A percentile compares a stretch with the other conserved stretches of the same genome.
These are phyloP conservation scores for Agrocybe chaxingu DNA, from an alignment of 768 basidiomycete species.

Conservation along the genomic window DNA sequence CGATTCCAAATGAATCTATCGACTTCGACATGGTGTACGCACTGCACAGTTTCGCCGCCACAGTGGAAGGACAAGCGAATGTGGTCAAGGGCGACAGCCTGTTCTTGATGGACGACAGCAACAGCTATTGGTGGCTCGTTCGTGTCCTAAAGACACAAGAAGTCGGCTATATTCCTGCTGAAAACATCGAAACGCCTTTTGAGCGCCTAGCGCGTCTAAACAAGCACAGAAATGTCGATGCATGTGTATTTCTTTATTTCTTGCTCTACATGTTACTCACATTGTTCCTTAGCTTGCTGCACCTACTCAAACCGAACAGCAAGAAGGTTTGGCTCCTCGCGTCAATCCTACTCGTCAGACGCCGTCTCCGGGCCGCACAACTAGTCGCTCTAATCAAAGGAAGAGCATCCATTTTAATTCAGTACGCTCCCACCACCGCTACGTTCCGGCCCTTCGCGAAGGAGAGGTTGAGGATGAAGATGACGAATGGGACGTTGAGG, in stretches of 20 bases:
- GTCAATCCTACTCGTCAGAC: constrained; percentile 13
- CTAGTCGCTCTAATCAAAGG: constrained; percentile 29
- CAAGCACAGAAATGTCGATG: constrained; percentile 96
- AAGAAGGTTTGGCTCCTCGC: constrained; percentile 18
- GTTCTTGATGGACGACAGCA: constrained; percentile 95
- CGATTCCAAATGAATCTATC: constrained; percentile 88
- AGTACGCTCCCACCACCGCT: constrained; percentile 64
- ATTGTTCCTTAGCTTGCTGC: constrained; percentile 49
- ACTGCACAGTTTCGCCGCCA: constrained; percentile 95
- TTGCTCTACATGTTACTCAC: constrained; percentile 1
- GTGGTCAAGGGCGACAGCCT: constrained; percentile 98
- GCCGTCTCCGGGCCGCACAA: constrained; percentile 40
- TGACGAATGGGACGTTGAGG: constrained; percentile 65
- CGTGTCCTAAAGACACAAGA: constrained; percentile 98
- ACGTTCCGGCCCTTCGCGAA: constrained; percentile 84
- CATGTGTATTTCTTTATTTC: constrained; percentile 35
- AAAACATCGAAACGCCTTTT: constrained; percentile 98
- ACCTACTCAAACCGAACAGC: constrained; percentile 68
- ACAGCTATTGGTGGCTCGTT: constrained; percentile 99
- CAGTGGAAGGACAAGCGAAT: constrained; percentile 97
- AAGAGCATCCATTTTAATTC: constrained; percentile 72
- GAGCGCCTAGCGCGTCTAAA: constrained; percentile 94
- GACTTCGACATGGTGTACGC: constrained; percentile 92
- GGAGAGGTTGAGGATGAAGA: constrained; percentile 70
- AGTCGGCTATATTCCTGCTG: constrained; percentile 98